Evolutionary conservation across 805 yeast genomes (phyloP).

Genomic region (Vanderwaltozyma verrucispora): DNA sequence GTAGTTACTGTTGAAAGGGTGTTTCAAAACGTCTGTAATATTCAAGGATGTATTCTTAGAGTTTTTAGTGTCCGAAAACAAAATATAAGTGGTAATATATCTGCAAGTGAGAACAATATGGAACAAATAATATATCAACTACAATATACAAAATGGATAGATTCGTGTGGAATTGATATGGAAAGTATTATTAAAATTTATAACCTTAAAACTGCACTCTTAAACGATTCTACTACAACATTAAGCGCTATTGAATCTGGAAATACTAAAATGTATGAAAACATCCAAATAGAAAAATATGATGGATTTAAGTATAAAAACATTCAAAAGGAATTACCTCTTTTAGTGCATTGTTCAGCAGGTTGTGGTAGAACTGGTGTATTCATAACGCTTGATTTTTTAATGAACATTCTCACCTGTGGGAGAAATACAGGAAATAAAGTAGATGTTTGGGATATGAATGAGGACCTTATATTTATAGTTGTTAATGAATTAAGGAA

Average conservation of each 20-base stretch:
- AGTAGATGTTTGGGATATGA: constrained; percentile 33
- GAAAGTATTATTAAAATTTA: constrained; percentile 25
- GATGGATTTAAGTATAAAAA: constrained; percentile 1
- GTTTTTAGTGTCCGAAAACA: constrained; percentile 17
- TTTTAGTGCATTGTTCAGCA: constrained; percentile 85
- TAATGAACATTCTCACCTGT: constrained; percentile 27
- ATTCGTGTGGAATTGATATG: constrained; percentile 54
- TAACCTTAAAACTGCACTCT: not conserved
- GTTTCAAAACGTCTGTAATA: constrained; percentile 20
- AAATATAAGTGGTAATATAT: constrained; percentile 15
- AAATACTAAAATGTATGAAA: not conserved
- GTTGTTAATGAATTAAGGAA: constrained; percentile 53
- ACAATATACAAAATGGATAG: constrained; percentile 76
- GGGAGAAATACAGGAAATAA: constrained; percentile 28
- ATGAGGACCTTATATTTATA: constrained; percentile 47
- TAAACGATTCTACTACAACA: not conserved
- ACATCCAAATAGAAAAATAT: not conserved
- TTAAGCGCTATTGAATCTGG: not conserved
- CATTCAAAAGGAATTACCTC: constrained; percentile 31
- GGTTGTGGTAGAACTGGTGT: constrained; percentile 97
- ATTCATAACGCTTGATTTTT: constrained; percentile 54
- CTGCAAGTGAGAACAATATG: constrained; percentile 6
- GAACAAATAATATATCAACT: constrained; percentile 48
- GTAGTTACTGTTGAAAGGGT: constrained; percentile 29
- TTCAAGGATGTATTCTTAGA: constrained; percentile 28